A percentile compares a stretch with the other conserved stretches of the same genome.
phyloP scores from a whole-genome alignment of 306 rosid genomes.

The Pueraria montana region DNA sequence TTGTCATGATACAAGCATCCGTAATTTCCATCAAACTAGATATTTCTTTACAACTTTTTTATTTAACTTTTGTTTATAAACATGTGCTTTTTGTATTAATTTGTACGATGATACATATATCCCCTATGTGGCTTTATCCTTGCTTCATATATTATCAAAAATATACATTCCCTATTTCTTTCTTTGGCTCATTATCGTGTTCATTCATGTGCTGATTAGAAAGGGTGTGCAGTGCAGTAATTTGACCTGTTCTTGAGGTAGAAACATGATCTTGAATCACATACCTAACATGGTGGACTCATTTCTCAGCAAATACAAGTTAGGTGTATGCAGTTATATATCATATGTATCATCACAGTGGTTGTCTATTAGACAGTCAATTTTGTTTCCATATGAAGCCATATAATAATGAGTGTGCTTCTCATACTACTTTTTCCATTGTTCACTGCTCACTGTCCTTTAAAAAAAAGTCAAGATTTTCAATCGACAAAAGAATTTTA shows the following conservation, averaged over 20 bases:
- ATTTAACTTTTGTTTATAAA: not conserved
- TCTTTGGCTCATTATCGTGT: not conserved
- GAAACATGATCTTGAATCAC: constrained; percentile 21
- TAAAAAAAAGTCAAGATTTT: not conserved
- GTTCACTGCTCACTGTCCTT: not conserved
- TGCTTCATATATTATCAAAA: not conserved
- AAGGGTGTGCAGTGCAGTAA: not conserved
- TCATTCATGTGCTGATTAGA: not conserved
- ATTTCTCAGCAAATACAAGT: constrained; percentile 1
- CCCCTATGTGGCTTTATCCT: not conserved
- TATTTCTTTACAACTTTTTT: not conserved
- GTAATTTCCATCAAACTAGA: not conserved
- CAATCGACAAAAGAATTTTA: not conserved
- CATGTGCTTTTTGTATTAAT: too few species aligned
- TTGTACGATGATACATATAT: too few species aligned
- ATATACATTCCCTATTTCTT: not conserved
- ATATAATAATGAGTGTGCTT: constrained; percentile 4
- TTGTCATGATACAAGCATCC: not conserved
- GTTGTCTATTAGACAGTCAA: not conserved
- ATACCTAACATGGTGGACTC: constrained; percentile 19
- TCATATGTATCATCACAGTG: not conserved
- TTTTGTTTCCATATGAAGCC: constrained; percentile 26
- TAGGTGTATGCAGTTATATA: not conserved
- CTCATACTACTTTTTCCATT: not conserved
- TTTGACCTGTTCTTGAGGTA: not conserved